Percentiles rank a stretch among this genome's conserved stretches.
These are phyloP conservation scores for Claviceps spartinae DNA, from an alignment of 2,329 filamentous ascomycete species.

Conservation along the genomic window DNA sequence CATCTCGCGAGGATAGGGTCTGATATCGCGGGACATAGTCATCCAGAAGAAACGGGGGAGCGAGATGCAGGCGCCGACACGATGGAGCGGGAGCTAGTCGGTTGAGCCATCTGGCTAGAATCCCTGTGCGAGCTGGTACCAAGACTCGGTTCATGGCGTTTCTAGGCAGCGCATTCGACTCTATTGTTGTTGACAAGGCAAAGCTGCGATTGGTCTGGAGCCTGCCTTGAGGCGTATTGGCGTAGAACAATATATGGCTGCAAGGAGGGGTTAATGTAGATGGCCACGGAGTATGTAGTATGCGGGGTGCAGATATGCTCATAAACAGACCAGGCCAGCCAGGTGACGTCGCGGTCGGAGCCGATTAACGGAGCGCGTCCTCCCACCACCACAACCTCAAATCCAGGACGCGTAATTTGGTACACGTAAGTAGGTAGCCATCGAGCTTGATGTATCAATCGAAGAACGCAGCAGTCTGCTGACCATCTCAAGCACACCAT, in stretches of 20 bases:
- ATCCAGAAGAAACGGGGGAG: slow-evolving; percentile 56
- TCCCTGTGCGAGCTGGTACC: background rate
- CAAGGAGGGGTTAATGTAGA: too few species aligned
- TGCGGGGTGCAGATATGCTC: too few species aligned
- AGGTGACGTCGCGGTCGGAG: too few species aligned
- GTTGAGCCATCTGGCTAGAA: background rate
- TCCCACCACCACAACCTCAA: too few species aligned
- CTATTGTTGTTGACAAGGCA: background rate
- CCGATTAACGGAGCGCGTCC: too few species aligned
- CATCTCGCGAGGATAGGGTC: slow-evolving; percentile 52
- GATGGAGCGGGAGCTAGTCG: background rate
- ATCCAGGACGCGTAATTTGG: too few species aligned
- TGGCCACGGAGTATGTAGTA: too few species aligned
- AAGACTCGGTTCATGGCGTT: slow-evolving; percentile 1
- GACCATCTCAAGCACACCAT: too few species aligned
- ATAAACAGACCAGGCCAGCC: too few species aligned
- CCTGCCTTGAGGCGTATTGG: background rate
- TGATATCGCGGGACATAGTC: slow-evolving; percentile 63
- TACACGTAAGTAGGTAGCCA: too few species aligned
- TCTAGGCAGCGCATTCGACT: background rate
- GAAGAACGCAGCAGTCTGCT: too few species aligned
- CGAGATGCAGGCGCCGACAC: slow-evolving; percentile 33
- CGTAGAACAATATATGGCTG: background rate
- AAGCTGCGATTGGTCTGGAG: background rate
- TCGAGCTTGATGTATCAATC: too few species aligned